Evolutionary conservation across 2,329 filamentous ascomycete genomes (phyloP).

Genomic region (Claviceps capensis): DNA sequence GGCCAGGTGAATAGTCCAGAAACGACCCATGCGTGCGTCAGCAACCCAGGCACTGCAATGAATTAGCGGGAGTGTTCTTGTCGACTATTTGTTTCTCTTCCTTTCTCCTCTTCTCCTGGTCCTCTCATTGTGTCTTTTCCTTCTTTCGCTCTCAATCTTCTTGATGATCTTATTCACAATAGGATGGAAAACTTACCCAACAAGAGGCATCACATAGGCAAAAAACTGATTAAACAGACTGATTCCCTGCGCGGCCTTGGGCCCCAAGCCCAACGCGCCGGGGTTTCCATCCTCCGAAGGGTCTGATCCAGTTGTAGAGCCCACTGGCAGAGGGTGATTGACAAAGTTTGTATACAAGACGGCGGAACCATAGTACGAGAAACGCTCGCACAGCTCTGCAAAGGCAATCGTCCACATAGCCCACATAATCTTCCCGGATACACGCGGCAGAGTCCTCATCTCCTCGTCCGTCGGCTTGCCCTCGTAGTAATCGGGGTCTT

Average conservation of each 20-base stretch:
- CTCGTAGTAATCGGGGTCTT: slow-evolving; percentile 17
- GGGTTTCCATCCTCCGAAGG: slow-evolving; percentile 20
- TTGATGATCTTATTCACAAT: not conserved
- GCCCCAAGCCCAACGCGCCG: slow-evolving; percentile 45
- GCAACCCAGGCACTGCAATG: slow-evolving; percentile 36
- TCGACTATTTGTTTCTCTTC: not conserved
- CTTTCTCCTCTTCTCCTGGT: not conserved
- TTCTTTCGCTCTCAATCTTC: not conserved
- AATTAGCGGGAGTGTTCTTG: not conserved
- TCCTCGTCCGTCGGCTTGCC: slow-evolving; percentile 48
- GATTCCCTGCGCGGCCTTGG: slow-evolving; percentile 37
- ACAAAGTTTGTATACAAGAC: slow-evolving; percentile 57
- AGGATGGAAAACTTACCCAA: slow-evolving; percentile 26
- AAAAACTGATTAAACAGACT: slow-evolving; percentile 46
- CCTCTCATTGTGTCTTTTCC: not conserved
- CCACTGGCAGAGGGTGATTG: slow-evolving; percentile 37
- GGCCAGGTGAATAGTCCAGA: slow-evolving; percentile 57
- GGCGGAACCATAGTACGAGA: slow-evolving; percentile 63
- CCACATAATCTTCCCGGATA: slow-evolving; percentile 52
- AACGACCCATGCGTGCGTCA: slow-evolving; percentile 60
- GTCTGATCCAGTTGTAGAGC: slow-evolving; percentile 39
- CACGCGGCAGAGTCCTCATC: slow-evolving; percentile 43
- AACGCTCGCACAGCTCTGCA: slow-evolving; percentile 62
- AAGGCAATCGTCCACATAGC: slow-evolving; percentile 56
- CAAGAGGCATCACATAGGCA: slow-evolving; percentile 44